Evolutionary conservation across 164 flowering plant species (phyloP), one percentile per base, ranked within the genome.

Genomic region (Santalum album): DNA sequence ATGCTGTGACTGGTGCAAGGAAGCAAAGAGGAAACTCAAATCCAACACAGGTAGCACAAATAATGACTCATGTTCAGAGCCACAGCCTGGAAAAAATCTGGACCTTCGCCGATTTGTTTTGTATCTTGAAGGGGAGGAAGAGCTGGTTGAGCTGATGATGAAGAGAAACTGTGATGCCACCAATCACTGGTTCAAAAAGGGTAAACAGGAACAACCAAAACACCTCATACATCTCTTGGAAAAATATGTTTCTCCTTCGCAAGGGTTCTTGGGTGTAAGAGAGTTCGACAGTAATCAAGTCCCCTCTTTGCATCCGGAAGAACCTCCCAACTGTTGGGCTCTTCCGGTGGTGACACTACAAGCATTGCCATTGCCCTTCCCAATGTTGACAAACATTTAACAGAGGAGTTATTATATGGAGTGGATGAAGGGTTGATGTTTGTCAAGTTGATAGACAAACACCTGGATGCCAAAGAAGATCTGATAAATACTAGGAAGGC

Each of bases 341-440:
- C 83, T 86, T 45, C 81, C 89, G 19, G 50, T 82, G 22, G 85
- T 73, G 61, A 82, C 89, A 52, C 70, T 86, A 61, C 78, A n/a
- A 70, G 73, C 68, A 79, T 82, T 47, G 80, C 79, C 25, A 48
- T 80, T 22, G 74, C 89, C 47, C 69, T 78, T 38, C 84, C 85
- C 17, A 53, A 56, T 52, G 64, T 68, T 18, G 65, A 68, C 15
- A 15, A 19, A 0, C 1, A 25, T n/a, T 26, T 21, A 18, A 44
- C 51, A 0, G 56, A 76, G 22, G 46, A 49, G 49, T 45, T 83
- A 43, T 47, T 67, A 9, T 12, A 7, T 7, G 57, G 71, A 2
- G 79, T 81, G 7, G 34, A 65, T 43, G 74, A 81, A 65, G 84
- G 81, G 1, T 70, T 83, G 16, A 49, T 21, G 22, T 79, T 67